Evolutionary conservation across 371 early-diverging fungal species (phyloP).

Genomic region (Smittium culicis): DNA sequence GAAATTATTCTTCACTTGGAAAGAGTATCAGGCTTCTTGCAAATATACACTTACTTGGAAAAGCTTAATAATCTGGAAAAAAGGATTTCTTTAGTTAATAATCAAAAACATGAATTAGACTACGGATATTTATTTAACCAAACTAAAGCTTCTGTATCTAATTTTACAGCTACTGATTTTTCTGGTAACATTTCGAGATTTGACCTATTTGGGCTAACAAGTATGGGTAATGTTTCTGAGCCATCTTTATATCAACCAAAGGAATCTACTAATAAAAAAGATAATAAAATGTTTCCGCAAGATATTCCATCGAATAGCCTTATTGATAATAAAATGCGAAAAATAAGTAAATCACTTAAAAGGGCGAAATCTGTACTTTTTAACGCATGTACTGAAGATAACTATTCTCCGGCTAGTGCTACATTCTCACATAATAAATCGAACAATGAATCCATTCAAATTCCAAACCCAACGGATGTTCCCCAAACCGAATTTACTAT

Average conservation of each 20-base stretch:
- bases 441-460: neutral
- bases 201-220: neutral
- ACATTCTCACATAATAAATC: neutral
- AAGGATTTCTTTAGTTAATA: neutral
- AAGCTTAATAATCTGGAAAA: neutral
- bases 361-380: neutral
- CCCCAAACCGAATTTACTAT: neutral
- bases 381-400: neutral
- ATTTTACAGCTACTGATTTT: neutral
- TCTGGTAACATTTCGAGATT: neutral
- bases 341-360: neutral
- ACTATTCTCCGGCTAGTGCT: neutral
- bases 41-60: neutral
- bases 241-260: neutral
- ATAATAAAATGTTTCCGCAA: neutral
- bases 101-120: neutral
- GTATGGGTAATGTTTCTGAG: neutral
- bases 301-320: neutral
- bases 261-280: neutral
- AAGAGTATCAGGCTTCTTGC: slow-evolving; percentile 4
- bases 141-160: neutral
- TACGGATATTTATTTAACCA: neutral
- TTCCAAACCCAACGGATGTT: neutral
- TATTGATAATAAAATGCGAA: neutral
- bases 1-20: slow-evolving; percentile 8